Evolutionary conservation across 345 rosid species (phyloP).

Genomic region (Heritiera fomes): DNA sequence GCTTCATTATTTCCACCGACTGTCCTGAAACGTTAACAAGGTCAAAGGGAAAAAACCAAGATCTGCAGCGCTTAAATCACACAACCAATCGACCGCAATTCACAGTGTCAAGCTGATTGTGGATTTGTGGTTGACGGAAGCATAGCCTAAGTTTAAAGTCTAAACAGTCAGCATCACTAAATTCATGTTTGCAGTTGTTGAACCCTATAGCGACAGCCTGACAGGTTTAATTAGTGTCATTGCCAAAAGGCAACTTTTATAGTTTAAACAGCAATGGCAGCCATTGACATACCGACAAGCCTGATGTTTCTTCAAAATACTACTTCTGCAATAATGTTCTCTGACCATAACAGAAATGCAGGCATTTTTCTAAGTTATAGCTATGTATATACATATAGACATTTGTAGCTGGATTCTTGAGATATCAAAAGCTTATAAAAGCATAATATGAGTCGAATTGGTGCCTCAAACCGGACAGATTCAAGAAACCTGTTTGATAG

Average conservation of each 20-base stretch:
- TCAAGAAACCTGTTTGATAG: too few relatives aligned
- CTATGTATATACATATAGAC: too few relatives aligned
- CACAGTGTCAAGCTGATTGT: too few relatives aligned
- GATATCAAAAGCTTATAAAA: too few relatives aligned
- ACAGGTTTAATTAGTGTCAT: not conserved
- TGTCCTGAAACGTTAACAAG: not conserved
- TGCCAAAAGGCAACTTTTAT: not conserved
- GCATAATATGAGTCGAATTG: too few relatives aligned
- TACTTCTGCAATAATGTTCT: not conserved
- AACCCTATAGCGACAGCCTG: not conserved
- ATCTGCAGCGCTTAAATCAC: not conserved
- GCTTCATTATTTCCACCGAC: not conserved
- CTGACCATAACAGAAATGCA: not conserved
- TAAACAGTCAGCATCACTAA: not conserved
- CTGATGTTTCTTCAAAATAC: not conserved
- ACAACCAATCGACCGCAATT: not conserved
- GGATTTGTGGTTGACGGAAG: too few relatives aligned
- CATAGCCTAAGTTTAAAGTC: not conserved
- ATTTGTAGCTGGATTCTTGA: too few relatives aligned
- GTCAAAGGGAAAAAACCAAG: not conserved
- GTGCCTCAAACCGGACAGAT: too few relatives aligned
- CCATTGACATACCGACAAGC: not conserved
- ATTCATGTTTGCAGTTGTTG: not conserved
- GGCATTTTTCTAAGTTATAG: too few relatives aligned
- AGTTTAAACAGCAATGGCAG: not conserved